Percentiles rank a stretch among this genome's conserved stretches.
phyloP scores from a whole-genome alignment of 345 rosid species.

The Punica granatum region DNA sequence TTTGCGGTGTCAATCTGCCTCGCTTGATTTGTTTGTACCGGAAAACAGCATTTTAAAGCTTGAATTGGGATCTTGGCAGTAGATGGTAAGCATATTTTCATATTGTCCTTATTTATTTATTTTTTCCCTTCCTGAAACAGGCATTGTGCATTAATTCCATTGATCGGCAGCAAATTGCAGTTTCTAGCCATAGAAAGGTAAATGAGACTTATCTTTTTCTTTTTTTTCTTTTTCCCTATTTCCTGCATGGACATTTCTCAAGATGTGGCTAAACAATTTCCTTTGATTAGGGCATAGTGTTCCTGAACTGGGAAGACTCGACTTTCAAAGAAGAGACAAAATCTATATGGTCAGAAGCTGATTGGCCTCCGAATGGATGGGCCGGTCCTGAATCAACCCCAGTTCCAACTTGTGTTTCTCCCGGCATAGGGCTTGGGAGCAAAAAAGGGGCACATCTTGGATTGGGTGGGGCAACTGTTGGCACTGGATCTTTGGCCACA shows the following conservation, averaged over 20 bases:
- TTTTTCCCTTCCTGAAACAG: conserved; percentile 30
- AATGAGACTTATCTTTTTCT: conserved; percentile 16
- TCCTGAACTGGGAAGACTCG: conserved; percentile 49
- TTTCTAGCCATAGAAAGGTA: conserved; percentile 90
- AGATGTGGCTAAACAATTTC: conserved; percentile 11
- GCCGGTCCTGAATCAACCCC: conserved; percentile 73
- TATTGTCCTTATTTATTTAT: conserved; percentile 5
- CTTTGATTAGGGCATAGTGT: conserved; percentile 61
- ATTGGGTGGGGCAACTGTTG: conserved; percentile 67
- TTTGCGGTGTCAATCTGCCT: neutral
- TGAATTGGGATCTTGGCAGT: neutral
- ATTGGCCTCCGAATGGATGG: conserved; percentile 90
- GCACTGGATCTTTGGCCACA: conserved; percentile 37
- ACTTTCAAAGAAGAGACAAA: conserved; percentile 33
- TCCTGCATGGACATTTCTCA: neutral
- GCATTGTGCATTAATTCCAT: conserved; percentile 67
- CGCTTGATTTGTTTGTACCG: neutral
- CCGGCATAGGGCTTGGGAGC: conserved; percentile 64
- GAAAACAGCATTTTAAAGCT: neutral
- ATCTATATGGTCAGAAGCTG: conserved; percentile 70
- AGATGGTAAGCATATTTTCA: neutral
- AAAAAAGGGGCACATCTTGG: conserved; percentile 71
- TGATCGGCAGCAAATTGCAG: conserved; percentile 61
- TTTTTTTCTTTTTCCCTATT: too few relatives aligned
- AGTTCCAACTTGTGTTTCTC: conserved; percentile 64